Conservation (phyloP, 352 stramenopile species). For the Phytophthora brassicae region DNA sequence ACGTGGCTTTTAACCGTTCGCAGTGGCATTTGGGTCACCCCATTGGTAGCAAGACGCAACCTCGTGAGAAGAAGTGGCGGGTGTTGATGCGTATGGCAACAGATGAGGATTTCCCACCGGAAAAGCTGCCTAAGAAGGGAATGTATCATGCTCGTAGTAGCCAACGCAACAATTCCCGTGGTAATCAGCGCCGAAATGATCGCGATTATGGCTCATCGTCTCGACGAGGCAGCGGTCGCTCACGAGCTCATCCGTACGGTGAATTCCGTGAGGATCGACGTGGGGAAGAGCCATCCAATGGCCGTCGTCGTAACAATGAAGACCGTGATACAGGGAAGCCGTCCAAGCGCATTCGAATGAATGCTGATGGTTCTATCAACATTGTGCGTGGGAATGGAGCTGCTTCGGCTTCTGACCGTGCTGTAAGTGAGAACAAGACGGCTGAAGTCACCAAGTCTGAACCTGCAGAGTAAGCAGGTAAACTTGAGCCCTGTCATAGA, state of each 20-base stretch:
- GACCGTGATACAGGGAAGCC: constrained; percentile 45
- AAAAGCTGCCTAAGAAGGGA: constrained; percentile 67
- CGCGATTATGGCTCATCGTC: constrained; percentile 40
- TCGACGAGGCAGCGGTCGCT: constrained; percentile 17
- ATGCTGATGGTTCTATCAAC: constrained; percentile 65
- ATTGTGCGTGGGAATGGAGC: constrained; percentile 39
- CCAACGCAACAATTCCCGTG: constrained; percentile 20
- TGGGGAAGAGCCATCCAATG: constrained; percentile 25
- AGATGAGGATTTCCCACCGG: constrained; percentile 73
- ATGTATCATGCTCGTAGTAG: constrained; percentile 67
- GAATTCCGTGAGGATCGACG: constrained; percentile 35
- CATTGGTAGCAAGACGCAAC: constrained; percentile 58
- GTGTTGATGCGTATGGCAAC: constrained; percentile 72
- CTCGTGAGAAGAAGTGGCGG: constrained; percentile 65
- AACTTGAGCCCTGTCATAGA: constrained; percentile 3
- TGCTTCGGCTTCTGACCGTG: neutral
- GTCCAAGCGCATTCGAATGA: constrained; percentile 59
- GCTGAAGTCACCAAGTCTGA: constrained; percentile 20
- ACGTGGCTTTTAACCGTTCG: constrained; percentile 67
- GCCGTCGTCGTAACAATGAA: constrained; percentile 26
- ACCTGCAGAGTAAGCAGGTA: constrained; percentile 24
- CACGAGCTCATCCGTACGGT: constrained; percentile 48
- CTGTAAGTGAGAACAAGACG: constrained; percentile 11
- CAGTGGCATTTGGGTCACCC: constrained; percentile 54
- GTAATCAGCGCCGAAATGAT: constrained; percentile 24